A percentile compares a stretch with the other conserved stretches of the same genome.
phyloP scores from a whole-genome alignment of 805 yeast species.

The Debaryomyces tyrocola region DNA sequence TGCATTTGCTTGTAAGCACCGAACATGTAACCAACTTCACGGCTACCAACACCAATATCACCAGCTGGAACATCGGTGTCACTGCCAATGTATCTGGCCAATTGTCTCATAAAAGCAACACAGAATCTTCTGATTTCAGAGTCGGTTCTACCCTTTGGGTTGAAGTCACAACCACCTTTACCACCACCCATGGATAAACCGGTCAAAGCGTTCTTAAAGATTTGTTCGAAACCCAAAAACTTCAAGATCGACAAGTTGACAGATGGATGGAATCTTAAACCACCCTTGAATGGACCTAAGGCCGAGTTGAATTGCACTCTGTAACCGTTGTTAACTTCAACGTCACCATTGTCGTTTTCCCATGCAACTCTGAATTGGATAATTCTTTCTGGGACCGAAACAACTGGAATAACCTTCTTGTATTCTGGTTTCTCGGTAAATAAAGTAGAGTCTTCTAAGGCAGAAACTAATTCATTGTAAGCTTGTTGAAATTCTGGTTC shows the following conservation, averaged over 20 bases:
- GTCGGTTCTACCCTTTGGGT: constrained; percentile 94
- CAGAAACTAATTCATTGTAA: constrained; percentile 85
- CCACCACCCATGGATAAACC: constrained; percentile 99
- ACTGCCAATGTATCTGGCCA: constrained; percentile 93
- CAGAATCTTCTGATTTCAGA: constrained; percentile 96
- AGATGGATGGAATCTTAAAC: constrained; percentile 95
- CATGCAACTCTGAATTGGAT: constrained; percentile 96
- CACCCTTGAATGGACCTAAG: constrained; percentile 99
- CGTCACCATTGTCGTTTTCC: constrained; percentile 93
- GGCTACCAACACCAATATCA: constrained; percentile 98
- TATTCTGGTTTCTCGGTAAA: constrained; percentile 88
- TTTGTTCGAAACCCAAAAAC: constrained; percentile 97
- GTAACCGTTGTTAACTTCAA: constrained; percentile 95
- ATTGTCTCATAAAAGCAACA: constrained; percentile 91
- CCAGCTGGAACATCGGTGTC: constrained; percentile 99
- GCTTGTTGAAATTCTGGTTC: constrained; percentile 99
- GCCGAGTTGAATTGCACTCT: constrained; percentile 98
- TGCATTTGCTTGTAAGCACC: constrained; percentile 94
- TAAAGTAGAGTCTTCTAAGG: constrained; percentile 87
- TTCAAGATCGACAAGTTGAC: constrained; percentile 93
- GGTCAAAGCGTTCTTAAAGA: constrained; percentile 96
- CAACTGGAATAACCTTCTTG: constrained; percentile 82
- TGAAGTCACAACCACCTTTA: constrained; percentile 98
- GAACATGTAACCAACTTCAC: constrained; percentile 90
- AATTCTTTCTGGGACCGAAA: constrained; percentile 93